phyloP scores from a whole-genome alignment of 495 filamentous ascomycete species.

The Paragyromitra xinjiangensis region DNA sequence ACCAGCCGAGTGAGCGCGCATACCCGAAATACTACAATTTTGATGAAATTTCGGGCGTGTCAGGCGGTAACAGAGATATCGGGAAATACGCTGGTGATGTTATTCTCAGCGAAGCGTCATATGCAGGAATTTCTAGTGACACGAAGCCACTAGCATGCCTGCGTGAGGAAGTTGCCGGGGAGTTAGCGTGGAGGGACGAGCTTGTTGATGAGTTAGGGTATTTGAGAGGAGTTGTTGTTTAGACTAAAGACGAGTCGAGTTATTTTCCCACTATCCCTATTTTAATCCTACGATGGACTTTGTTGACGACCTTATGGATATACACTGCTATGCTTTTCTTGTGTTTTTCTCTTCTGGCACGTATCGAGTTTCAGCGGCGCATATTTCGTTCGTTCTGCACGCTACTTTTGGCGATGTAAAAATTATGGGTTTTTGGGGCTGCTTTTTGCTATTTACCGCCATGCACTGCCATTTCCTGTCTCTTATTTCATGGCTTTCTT shows the following conservation, averaged over 20 bases:
- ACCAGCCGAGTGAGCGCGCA: constrained; percentile 34
- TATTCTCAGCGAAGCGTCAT: constrained; percentile 44
- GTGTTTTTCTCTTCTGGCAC: constrained; percentile 7
- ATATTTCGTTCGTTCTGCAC: constrained; percentile 45
- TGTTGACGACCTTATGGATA: constrained; percentile 39
- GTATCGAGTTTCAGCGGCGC: constrained; percentile 39
- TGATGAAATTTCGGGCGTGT: constrained; percentile 50
- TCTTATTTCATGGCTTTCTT: constrained; percentile 17
- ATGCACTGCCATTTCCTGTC: constrained; percentile 33
- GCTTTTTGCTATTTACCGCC: constrained; percentile 45
- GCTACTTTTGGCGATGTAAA: constrained; percentile 45
- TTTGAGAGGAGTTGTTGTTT: constrained; percentile 53
- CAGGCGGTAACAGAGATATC: constrained; percentile 55
- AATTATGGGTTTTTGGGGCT: constrained; percentile 44
- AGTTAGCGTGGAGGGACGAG: constrained; percentile 53
- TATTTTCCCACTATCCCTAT: constrained; percentile 2
- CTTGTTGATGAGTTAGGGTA: constrained; percentile 55
- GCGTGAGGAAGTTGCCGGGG: constrained; percentile 55
- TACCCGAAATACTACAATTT: constrained; percentile 55
- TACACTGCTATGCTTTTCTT: constrained; percentile 24
- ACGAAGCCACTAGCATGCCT: constrained; percentile 48
- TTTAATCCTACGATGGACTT: constrained; percentile 32
- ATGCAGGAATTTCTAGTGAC: constrained; percentile 13
- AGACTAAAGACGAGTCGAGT: neutral
- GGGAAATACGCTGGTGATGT: constrained; percentile 55